Evolutionary conservation across 2,329 filamentous ascomycete genomes (phyloP), one percentile per base, ranked within the genome.

Genomic region (Trichoderma brevicompactum): DNA sequence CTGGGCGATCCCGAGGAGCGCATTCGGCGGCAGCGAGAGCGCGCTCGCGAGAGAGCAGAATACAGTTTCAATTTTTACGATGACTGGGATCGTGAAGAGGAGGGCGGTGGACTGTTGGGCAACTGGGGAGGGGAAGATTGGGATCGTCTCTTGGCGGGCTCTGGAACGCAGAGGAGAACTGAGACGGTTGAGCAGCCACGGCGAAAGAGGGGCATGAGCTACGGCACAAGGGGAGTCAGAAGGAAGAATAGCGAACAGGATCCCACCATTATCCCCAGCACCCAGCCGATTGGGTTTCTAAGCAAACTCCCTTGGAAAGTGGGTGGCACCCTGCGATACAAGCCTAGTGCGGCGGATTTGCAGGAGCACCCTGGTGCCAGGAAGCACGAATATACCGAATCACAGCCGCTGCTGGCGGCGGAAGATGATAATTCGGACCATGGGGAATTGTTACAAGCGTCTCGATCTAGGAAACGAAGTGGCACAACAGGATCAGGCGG

Each of bases 61-160:
- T 87, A 91, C 72, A 94, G 87, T 73, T 98, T 98, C 75, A 94
- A 97, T 77, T 98, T 98, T 76, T 98, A 98, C 80, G 94, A 97
- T 77, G 94, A 97, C 77, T 98, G 94, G 94, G 92, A 97, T 67
- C 82, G 85, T 64, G 84, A 86, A 55, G 80, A 83, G 62, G 77
- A 79, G 59, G 60, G 71, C 40, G 84, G 87, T 44, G 85, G 88
- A 0, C 76, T 94, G 54, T 79, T 94, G 60, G 89, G 84, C 50
- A 79, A 87, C 52, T 96, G 92, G 91, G 89, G 89, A 44, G 88
- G 80, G 70, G 93, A 96, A 72, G 93, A 96, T 74, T 88, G 96
- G 80, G 94, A 97, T 75, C 84, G 92, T 59, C 79, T 97, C 68
- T 79, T 97, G 58, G 91, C 89, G 10, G 89, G 90, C 6, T 89